Evolutionary conservation across 2,329 filamentous ascomycete genomes (phyloP).

Genomic region (Rhinocladiella mackenziei): DNA sequence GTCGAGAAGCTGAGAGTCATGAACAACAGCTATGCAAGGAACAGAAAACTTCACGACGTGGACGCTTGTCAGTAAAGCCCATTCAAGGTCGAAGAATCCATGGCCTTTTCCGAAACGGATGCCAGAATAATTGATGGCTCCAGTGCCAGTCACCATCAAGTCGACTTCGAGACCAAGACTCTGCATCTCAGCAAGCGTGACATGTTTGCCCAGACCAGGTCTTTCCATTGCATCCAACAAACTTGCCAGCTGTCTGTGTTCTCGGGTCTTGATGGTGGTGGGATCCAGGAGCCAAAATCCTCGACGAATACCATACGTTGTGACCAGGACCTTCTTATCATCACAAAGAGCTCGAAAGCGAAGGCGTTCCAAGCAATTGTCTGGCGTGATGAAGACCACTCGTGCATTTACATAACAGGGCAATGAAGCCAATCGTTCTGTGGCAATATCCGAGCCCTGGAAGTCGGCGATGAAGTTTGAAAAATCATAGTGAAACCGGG

Average conservation of each 20-base stretch:
- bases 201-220: conserved; percentile 31
- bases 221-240: conserved; percentile 45
- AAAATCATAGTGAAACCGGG: conserved; percentile 44
- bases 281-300: conserved; percentile 44
- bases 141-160: conserved; percentile 41
- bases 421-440: conserved; percentile 33
- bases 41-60: conserved; percentile 32
- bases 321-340: conserved; percentile 42
- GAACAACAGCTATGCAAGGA: conserved; percentile 37
- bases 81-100: conserved; percentile 44
- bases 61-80: conserved; percentile 39
- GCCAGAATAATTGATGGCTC: conserved; percentile 40
- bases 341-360: conserved; percentile 38
- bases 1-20: conserved; percentile 43
- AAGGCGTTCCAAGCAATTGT: conserved; percentile 45
- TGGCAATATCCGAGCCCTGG: conserved; percentile 36
- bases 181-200: conserved; percentile 39
- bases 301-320: conserved; percentile 41
- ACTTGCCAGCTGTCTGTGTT: conserved; percentile 36
- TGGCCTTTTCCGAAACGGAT: conserved; percentile 42
- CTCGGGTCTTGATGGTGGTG: conserved; percentile 29
- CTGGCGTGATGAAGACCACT: conserved; percentile 41
- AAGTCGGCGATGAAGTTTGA: conserved; percentile 45
- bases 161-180: conserved; percentile 32
- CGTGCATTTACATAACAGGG: conserved; percentile 34